phyloP scores from a whole-genome alignment of 2,329 filamentous ascomycete genomes.

The Ophiostoma quercus region DNA sequence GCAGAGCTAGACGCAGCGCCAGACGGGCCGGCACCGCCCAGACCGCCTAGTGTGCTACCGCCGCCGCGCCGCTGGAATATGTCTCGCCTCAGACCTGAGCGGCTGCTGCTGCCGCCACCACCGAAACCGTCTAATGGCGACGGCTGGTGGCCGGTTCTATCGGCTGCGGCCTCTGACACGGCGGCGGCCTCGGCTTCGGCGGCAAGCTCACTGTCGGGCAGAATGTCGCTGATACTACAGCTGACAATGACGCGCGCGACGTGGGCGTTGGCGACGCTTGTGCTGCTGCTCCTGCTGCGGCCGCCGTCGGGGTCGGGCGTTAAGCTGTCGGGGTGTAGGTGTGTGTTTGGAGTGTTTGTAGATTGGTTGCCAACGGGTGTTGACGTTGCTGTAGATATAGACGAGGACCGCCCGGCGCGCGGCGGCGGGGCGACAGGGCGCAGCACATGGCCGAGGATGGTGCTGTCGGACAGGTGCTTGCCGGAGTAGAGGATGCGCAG shows the following conservation, averaged over 20 bases:
- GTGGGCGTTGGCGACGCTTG: neutral
- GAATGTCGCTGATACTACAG: slow-evolving; percentile 78
- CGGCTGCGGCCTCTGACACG: slow-evolving; percentile 3
- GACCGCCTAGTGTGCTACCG: neutral
- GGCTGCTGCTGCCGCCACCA: neutral
- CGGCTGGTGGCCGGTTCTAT: neutral
- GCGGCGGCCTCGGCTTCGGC: slow-evolving; percentile 39
- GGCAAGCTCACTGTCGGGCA: slow-evolving; percentile 63
- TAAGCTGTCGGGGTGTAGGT: neutral
- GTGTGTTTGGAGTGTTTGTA: slow-evolving; percentile 8
- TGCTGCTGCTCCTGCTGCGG: slow-evolving; percentile 30
- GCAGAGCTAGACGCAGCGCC: neutral
- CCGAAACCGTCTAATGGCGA: neutral
- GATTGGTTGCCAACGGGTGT: slow-evolving; percentile 21
- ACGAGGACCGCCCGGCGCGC: slow-evolving; percentile 35
- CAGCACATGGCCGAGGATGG: slow-evolving; percentile 63
- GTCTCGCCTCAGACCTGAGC: slow-evolving; percentile 15
- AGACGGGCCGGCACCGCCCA: neutral
- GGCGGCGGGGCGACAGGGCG: slow-evolving; percentile 56
- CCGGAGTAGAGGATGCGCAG: slow-evolving; percentile 88
- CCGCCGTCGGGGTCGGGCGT: neutral
- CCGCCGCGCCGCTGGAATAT: slow-evolving; percentile 15
- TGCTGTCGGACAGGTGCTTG: slow-evolving; percentile 71
- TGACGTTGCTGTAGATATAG: slow-evolving; percentile 28
- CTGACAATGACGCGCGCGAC: slow-evolving; percentile 73